Evolutionary conservation across 2,329 filamentous ascomycete genomes (phyloP), one percentile per base, ranked within the genome.

Genomic region (Monosporascus sp.): DNA sequence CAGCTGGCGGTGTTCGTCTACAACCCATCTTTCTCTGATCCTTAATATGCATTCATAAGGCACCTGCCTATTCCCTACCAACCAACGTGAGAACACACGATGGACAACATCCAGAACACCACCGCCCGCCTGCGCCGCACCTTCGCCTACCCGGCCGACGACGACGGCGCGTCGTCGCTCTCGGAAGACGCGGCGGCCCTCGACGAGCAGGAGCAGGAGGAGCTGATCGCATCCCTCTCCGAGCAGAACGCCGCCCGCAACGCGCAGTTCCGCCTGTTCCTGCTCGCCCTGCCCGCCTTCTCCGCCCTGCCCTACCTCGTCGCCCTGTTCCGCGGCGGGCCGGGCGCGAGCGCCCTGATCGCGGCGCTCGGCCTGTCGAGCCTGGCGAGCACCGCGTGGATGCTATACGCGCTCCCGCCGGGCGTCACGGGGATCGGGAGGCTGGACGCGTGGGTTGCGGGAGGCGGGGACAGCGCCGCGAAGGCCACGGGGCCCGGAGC

Each of bases 131-230:
- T 94, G 45, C 86, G 91, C 64, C 87, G 81, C 63, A 87, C 88
- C 8, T 94, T 95, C 72, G 82, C 80, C 56, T 94, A 93, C 72
- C 87, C 87, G 5, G 71, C 75, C 53, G 83, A 87, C 62, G 77
- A 78, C 48, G 75, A 78, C 57, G 76, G 53, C 75, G 77, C 60
- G 67, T 69, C 50, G 76, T 31, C 27, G 27, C 27, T 85, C 60
- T 81, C 84, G 52, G 57, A 66, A 53, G 50, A 39, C 27, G 57
- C 56, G 51, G 57, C 69, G 38, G 57, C 65, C 60, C 62, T 66
- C 66, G 56, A 69, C 67, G 67, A 73, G 71, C 59, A 72, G 80
- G 84, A 87, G 62, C 86, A 89, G 74, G 85, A 88, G 63, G 65
- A 71, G 48, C 74, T 88, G 9, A 89, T 90, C 62, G 62, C 65